A percentile compares a stretch with the other conserved stretches of the same genome.
Evolutionary conservation across 371 early-diverging fungal genomes (phyloP).

Genomic region (Lichtheimia hyalospora): DNA sequence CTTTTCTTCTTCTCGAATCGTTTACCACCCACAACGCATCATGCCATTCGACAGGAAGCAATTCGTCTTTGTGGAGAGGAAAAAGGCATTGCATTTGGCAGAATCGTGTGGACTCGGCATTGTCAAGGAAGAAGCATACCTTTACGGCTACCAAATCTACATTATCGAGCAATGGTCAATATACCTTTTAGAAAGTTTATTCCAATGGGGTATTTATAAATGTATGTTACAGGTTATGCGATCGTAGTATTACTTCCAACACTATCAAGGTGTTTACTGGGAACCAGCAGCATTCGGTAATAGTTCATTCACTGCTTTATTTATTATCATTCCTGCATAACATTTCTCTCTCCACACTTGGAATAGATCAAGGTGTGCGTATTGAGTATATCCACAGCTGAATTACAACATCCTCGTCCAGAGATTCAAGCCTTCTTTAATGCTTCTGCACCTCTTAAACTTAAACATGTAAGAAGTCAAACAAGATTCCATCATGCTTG

Average conservation of each 20-base stretch:
- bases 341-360: not conserved
- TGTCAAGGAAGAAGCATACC: constrained; percentile 38
- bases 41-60: constrained; percentile 29
- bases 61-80: constrained; percentile 59
- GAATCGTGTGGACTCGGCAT: constrained; percentile 49
- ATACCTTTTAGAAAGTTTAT: not conserved
- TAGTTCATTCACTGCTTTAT: not conserved
- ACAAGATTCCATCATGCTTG: not conserved
- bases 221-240: constrained; percentile 52
- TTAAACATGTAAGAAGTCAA: constrained; percentile 49
- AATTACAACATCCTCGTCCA: constrained; percentile 48
- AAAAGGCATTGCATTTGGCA: constrained; percentile 47
- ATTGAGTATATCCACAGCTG: constrained; percentile 50
- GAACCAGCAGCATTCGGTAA: constrained; percentile 56
- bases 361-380: constrained; percentile 54
- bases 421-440: constrained; percentile 50
- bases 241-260: constrained; percentile 55
- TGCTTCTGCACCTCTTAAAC: constrained; percentile 35
- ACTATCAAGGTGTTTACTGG: constrained; percentile 68
- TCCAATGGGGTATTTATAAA: not conserved
- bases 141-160: constrained; percentile 65
- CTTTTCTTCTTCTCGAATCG: not conserved
- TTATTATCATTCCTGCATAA: not conserved
- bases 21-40: not conserved
- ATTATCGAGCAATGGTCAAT: constrained; percentile 66